Conservation (phyloP, 2,329 filamentous ascomycete species). For the Seiridium unicorne region DNA sequence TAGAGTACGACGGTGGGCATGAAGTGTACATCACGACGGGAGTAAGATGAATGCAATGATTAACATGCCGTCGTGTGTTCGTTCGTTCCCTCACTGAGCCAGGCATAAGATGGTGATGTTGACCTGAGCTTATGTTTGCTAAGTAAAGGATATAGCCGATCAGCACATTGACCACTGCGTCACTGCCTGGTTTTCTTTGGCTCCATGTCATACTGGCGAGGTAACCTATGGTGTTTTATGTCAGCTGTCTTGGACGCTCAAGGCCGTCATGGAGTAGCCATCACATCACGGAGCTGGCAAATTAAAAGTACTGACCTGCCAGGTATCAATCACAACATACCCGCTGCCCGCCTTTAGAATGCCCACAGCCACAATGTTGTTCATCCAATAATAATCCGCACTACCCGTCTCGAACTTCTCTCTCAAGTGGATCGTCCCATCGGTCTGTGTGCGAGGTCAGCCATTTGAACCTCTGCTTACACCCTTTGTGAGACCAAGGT, state of each 20-base stretch:
- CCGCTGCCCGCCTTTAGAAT: conserved; percentile 17
- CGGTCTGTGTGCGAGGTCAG: conserved; percentile 1
- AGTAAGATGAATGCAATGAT: neutral
- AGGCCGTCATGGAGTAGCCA: too few species aligned
- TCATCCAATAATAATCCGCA: conserved; percentile 27
- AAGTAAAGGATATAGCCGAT: too few species aligned
- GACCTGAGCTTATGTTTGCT: too few species aligned
- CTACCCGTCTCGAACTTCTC: conserved; percentile 25
- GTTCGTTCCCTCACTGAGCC: too few species aligned
- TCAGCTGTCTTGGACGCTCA: too few species aligned
- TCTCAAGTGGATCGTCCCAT: conserved; percentile 21
- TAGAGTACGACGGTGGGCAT: neutral
- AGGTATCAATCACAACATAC: conserved; percentile 24
- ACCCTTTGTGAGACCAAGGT: too few species aligned
- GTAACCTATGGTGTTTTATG: too few species aligned
- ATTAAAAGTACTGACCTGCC: conserved; percentile 19
- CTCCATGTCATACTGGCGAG: too few species aligned
- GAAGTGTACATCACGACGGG: neutral
- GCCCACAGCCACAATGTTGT: conserved; percentile 27
- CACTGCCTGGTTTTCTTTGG: too few species aligned
- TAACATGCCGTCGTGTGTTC: neutral
- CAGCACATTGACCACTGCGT: too few species aligned
- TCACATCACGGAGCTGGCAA: neutral
- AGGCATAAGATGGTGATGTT: too few species aligned
- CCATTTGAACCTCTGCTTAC: neutral